These are phyloP conservation scores for Lepidium aucheri DNA, from an alignment of 345 rosid genomes.

Conservation along the genomic window DNA sequence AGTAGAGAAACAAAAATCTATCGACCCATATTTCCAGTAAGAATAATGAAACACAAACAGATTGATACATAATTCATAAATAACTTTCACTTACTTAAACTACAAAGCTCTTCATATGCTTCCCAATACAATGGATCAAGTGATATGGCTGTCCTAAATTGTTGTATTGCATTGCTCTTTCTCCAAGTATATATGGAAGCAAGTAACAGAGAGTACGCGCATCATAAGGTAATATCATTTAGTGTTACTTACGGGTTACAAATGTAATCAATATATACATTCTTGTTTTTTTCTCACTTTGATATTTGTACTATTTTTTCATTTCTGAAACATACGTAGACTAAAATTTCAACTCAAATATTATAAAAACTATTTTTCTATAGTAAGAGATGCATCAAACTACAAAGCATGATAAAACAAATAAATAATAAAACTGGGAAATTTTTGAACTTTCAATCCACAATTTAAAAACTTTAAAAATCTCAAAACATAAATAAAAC, in stretches of 20 bases:
- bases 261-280: neutral
- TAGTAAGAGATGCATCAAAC: neutral
- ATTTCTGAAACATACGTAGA: neutral
- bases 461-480: no score
- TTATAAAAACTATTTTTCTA: no score
- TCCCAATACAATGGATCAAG: slow-evolving; percentile 85
- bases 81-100: slow-evolving; percentile 50
- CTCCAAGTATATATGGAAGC: slow-evolving; percentile 61
- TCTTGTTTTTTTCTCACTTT: neutral
- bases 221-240: neutral
- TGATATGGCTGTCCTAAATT: slow-evolving; percentile 73
- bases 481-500: neutral
- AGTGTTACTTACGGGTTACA: no score
- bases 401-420: slow-evolving; percentile 68
- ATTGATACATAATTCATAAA: neutral
- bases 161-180: slow-evolving; percentile 52
- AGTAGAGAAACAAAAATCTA: no score
- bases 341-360: no score
- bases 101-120: slow-evolving; percentile 83
- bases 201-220: neutral
- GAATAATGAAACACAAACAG: neutral
- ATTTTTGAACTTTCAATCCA: slow-evolving; percentile 52
- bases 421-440: slow-evolving; percentile 86
- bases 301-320: neutral
- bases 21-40: neutral